Base-by-base conservation (phyloP, 2,329 filamentous ascomycete species). In the Ceratocystis albifundus region DNA sequence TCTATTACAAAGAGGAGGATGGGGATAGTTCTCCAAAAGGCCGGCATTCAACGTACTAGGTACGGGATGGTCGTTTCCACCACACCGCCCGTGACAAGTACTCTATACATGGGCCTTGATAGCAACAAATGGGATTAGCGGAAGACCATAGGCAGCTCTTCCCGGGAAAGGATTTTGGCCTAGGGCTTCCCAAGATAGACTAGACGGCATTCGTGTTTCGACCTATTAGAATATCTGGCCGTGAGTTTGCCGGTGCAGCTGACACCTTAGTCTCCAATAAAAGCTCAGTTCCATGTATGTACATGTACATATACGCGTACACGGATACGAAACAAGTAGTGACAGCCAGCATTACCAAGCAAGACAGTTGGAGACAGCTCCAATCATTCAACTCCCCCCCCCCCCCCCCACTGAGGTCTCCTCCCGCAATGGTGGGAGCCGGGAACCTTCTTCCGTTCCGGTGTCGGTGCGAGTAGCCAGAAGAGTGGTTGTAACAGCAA, bases 361-460 rank as follows among this genome's bases (percentile, higher is more conserved):
- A 30, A n/a, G 28, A 28, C 28, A 7, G 25, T n/a, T 59, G 25
- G 7, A 36, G 17, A 59, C 55, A 5, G 25, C 6, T 30, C 28
- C 25, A 15, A 59, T 30, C 28, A 32, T 59, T 17, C 55, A 59
- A 3, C n/a, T n/a, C n/a, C n/a, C n/a, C n/a, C n/a, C n/a, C n/a
- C n/a, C n/a, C n/a, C 20, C 55, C 15, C 36, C 17, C 25, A 32
- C 28, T 36, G 12, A 5, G 7, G n/a, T 30, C 53, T 30, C 28
- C 3, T 41, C 36, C 36, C 55, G 55, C 28, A 15, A 36, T 36
- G n/a, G n/a, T 17, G 25, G n/a, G 15, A 36, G 15, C 55, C 28
- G 55, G 55, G 3, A 59, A 20, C 15, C 55, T 36, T 59, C 55
- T 36, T 59, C 55, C 55, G 55, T 59, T 59, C 55, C 55, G 55